Evolutionary conservation across 768 basidiomycete species (phyloP), one percentile per base, ranked within the genome.

Genomic region (Kwoniella bestiolae): DNA sequence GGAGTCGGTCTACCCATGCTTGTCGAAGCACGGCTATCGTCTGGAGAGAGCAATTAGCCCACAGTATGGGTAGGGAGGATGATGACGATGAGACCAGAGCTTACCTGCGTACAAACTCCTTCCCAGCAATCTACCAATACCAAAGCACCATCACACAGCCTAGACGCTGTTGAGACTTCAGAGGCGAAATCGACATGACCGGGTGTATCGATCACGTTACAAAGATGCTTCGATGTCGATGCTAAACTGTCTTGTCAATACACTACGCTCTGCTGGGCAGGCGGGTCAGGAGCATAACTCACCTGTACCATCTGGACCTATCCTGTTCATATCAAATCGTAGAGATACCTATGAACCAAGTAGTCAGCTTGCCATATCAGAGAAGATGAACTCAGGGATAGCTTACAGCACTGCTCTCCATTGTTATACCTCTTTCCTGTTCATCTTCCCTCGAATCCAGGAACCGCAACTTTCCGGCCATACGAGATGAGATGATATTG

Each of bases 181-280:
- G 90, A 93, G 0, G 94, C 94, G 72, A 99, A 99, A 81, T 98
- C 96, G 25, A 99, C 95, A 82, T 99, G 96, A 3, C 96, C 96
- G 16, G 96, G 96, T 0, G 96, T 98, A 81, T 99, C 96, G 68
- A 99, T 95, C 85, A 98, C 89, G 78, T 96, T 97, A 59, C 97
- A 86, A 50, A 90, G 85, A 82, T 91, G 96, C 25, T 88, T 90
- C 77, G 84, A 89, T 28, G 86, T 83, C 7, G 71, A 56, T 65
- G 72, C 41, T 79, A 72, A 18, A 57, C 82, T 81, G 80, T n/a
- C 2, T n/a, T 21, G 50, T 41, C 50, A 16, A 32, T 45, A 21
- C 18, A 25, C 26, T 31, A 0, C 28, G 11, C 35, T 44, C 34
- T 14, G 38, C 18, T 14, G 18, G 5, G 16, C 21, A 32, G 8